A percentile compares a stretch with the other conserved stretches of the same genome.
These are phyloP conservation scores for Raffaelea arxii DNA, from an alignment of 2,329 filamentous ascomycete species.

Conservation along the genomic window DNA sequence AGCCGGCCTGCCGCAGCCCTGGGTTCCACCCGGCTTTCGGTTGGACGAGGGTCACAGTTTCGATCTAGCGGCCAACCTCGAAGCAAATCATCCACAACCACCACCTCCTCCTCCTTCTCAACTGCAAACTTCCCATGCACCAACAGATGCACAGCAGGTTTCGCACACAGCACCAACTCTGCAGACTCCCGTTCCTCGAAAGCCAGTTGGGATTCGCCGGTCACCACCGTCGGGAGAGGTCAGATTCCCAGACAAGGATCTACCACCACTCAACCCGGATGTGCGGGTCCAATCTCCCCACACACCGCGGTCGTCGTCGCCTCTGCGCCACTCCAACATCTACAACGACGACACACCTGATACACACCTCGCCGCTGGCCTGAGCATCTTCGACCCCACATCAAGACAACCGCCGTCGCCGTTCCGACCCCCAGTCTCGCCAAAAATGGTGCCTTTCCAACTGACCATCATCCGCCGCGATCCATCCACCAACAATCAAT, in stretches of 20 bases:
- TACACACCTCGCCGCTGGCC: neutral
- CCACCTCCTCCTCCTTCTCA: neutral
- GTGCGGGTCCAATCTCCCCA: neutral
- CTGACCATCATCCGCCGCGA: conserved; percentile 65
- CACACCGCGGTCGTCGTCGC: neutral
- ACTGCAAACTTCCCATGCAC: neutral
- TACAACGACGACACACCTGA: neutral
- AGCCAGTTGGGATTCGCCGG: neutral
- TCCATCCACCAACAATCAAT: conserved; percentile 57
- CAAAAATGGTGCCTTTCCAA: conserved; percentile 33
- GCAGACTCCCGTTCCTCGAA: conserved; percentile 4
- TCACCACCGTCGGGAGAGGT: neutral
- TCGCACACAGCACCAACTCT: neutral
- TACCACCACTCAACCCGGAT: neutral
- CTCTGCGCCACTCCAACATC: neutral
- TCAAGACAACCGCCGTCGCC: conserved; percentile 21
- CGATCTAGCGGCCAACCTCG: neutral
- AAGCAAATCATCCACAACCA: neutral
- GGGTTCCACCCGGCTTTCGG: conserved; percentile 10
- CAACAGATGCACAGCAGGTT: too few species aligned
- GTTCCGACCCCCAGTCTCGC: conserved; percentile 19
- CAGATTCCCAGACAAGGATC: neutral
- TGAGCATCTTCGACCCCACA: conserved; percentile 5
- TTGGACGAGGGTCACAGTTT: conserved; percentile 6
- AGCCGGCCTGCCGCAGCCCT: neutral